Conservation (phyloP, 2,329 filamentous ascomycete species). For the Penicillium concentricum region DNA sequence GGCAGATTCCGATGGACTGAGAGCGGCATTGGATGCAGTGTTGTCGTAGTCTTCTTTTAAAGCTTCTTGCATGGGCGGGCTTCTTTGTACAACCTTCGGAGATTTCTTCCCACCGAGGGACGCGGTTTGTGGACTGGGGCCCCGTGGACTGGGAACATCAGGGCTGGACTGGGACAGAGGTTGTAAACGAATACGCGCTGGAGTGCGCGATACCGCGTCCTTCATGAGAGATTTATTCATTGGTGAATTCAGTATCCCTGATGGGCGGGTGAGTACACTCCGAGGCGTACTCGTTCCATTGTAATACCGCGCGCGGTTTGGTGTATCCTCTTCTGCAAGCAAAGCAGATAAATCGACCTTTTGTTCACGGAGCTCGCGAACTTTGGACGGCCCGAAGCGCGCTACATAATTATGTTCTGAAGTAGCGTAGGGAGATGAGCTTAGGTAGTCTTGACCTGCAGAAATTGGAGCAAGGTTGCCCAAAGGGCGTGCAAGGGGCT, state of each 20-base stretch:
- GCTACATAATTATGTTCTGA: conserved; percentile 28
- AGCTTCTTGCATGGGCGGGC: background rate
- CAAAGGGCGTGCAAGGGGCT: conserved; percentile 34
- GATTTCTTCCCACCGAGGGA: background rate
- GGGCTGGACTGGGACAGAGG: conserved; percentile 29
- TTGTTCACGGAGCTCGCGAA: conserved; percentile 35
- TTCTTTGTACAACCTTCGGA: background rate
- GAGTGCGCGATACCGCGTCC: conserved; percentile 16
- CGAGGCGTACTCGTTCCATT: conserved; percentile 35
- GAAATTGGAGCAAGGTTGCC: conserved; percentile 28
- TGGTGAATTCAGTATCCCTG: conserved; percentile 13
- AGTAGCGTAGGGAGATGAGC: conserved; percentile 33
- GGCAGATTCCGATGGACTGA: conserved; percentile 13
- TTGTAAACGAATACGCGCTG: conserved; percentile 23
- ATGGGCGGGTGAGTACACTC: conserved; percentile 19
- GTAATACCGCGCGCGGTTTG: conserved; percentile 38
- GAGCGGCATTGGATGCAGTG: conserved; percentile 14
- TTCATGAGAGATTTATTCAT: conserved; percentile 14
- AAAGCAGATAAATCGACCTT: conserved; percentile 36
- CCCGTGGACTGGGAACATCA: background rate
- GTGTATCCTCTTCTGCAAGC: conserved; percentile 34
- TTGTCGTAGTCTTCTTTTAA: conserved; percentile 9
- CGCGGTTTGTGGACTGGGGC: background rate
- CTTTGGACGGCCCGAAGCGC: conserved; percentile 32
- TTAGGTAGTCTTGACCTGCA: conserved; percentile 19